Evolutionary conservation across 192 early-diverging fungal species (phyloP), one percentile per base, ranked within the genome.

Genomic region (Entophlyctis helioformis): DNA sequence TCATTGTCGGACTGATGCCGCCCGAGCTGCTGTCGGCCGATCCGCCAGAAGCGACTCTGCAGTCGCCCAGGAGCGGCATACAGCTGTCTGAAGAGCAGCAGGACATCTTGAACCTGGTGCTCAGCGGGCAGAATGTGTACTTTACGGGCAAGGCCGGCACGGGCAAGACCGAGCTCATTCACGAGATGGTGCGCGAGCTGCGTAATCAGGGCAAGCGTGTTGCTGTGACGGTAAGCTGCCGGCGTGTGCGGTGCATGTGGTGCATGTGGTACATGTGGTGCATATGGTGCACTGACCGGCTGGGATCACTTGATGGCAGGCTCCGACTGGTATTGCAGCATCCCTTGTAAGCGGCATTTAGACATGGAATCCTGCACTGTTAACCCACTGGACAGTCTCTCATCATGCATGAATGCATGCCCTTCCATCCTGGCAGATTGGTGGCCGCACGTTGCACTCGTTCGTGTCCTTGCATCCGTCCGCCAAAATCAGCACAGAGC

Each of bases 141-240:
- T 65, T 65, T 37, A 12, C 32, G 48, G 64, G 69, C 19, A 60
- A 63, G 25, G 69, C 69, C 6, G 69, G 69, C 26, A 57, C 65
- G 0, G 69, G 69, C 3, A 72, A 72, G 42, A 68, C 61, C 0
- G 51, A 53, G 36, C 60, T 68, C 11, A 44, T 72, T 20, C 10
- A 39, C 3, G 19, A 57, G 22, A 69, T 68, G 40, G 42, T 72
- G 24, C 25, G 39, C 6, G 3, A 29, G 32, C 36, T 41, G 13
- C 24, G 35, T 29, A 11, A 10, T 26, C 16, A 41, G 21, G 48
- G 46, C 12, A 48, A 41, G 26, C 38, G 24, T 11, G 51, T 62
- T 27, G 51, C 39, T 19, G 66, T 72, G 4, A 61, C 59, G 48
- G 65, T 67, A 48, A 16, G 54, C 31, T 52, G 13, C 22, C 18